phyloP scores from a whole-genome alignment of 1,284 basidiomycete genomes.

The Mixia osmundae region DNA sequence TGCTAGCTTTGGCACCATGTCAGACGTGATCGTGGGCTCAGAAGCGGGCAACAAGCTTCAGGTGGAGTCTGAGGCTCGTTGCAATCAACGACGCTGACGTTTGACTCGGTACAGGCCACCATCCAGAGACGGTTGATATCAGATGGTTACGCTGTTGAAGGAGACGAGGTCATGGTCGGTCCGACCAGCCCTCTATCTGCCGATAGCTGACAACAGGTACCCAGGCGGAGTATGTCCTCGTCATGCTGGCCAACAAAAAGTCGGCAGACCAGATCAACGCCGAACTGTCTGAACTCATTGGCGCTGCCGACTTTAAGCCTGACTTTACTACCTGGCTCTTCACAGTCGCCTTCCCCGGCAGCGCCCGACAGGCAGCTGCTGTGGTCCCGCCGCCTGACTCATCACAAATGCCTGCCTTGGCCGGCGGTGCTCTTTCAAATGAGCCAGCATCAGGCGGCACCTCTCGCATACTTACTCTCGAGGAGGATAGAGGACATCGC shows the following conservation, averaged over 20 bases:
- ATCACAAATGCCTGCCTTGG: no score
- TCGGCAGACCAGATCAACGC: constrained; percentile 46
- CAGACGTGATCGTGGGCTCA: no score
- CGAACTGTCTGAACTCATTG: constrained; percentile 41
- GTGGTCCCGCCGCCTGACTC: neutral
- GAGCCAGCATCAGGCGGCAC: no score
- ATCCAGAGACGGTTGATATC: constrained; percentile 57
- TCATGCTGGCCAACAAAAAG: constrained; percentile 79
- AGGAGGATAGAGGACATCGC: no score
- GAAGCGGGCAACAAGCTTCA: no score
- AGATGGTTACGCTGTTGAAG: constrained; percentile 48
- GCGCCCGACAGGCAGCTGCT: constrained; percentile 2
- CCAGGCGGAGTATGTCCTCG: constrained; percentile 72
- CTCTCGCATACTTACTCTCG: no score
- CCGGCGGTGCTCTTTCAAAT: no score
- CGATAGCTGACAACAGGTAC: neutral
- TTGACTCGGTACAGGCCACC: constrained; percentile 42
- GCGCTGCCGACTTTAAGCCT: constrained; percentile 29
- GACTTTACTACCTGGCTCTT: constrained; percentile 68
- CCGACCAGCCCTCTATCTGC: neutral
- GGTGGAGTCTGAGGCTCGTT: no score
- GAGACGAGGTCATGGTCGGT: constrained; percentile 42
- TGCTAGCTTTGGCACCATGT: no score
- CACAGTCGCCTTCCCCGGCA: no score
- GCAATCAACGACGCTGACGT: no score